phyloP scores from a whole-genome alignment of 345 rosid species.

The Excoecaria cochinchinensis region DNA sequence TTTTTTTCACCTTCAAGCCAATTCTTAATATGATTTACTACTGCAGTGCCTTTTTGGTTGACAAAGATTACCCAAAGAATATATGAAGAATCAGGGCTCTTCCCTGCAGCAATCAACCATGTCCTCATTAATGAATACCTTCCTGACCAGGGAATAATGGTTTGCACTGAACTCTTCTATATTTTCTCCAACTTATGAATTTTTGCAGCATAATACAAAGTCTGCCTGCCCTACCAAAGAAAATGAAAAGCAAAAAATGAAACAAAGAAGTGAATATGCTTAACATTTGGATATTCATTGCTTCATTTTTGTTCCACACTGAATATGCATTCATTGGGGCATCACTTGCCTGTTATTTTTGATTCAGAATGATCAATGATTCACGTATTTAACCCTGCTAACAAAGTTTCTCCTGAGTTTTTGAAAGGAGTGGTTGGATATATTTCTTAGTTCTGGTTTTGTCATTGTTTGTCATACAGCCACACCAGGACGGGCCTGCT shows the following conservation, averaged over 20 bases:
- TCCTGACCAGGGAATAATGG: constrained; percentile 90
- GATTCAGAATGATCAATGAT: not conserved
- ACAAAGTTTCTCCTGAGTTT: not conserved
- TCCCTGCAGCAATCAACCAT: constrained; percentile 75
- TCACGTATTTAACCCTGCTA: not conserved
- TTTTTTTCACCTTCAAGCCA: not conserved
- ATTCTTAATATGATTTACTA: constrained; percentile 3
- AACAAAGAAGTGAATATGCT: not conserved
- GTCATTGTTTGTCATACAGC: constrained; percentile 46
- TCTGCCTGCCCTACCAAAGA: too few species aligned
- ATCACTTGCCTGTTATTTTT: not conserved
- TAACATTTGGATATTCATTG: not conserved
- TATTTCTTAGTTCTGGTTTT: constrained; percentile 3
- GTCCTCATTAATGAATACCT: constrained; percentile 90
- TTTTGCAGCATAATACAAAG: not conserved
- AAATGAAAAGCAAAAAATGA: not conserved
- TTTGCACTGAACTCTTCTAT: constrained; percentile 23
- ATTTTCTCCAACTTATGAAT: not conserved
- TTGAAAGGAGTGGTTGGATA: not conserved
- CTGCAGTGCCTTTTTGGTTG: constrained; percentile 78
- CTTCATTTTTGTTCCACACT: not conserved
- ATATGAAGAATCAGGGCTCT: constrained; percentile 58
- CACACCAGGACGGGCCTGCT: constrained; percentile 95
- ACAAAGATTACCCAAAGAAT: constrained; percentile 58
- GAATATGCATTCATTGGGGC: not conserved